Evolutionary conservation across 345 rosid genomes (phyloP), one percentile per base, ranked within the genome.

Genomic region (Gossypium herbaceum): DNA sequence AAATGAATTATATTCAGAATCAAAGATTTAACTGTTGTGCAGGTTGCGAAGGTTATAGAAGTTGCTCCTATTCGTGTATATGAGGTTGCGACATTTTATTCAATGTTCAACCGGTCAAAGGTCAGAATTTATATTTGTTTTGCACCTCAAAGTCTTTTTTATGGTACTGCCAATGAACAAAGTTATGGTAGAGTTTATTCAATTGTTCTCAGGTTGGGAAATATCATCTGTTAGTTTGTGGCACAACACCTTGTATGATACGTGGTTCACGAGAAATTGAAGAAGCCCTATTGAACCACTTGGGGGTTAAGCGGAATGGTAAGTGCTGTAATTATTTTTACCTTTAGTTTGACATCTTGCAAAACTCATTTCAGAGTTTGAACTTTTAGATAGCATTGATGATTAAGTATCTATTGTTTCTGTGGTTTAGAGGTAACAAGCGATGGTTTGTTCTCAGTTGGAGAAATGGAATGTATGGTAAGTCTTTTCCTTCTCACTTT

Each of bases 401-500:
- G 59, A 68, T 15, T 79, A 72, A 73, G 56, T 55, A 77, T 48
- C 43, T 48, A 16, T 73, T 74, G 48, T 76, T 47, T 81, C 65
- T 81, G 24, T 58, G 61, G 51, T 77, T 82, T 90, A 96, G 95
- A 93, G 83, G 98, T 96, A 64, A 96, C 99, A 58, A 92, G 91
- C 86, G 99, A 96, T 86, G 99, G 99, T 59, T 83, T 96, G 77
- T 96, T 96, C 89, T 93, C 99, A 43, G 94, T 96, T 72, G 99
- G 98, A 72, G 99, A 96, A 84, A 96, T 96, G 99, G 99, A 96
- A 83, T 96, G 99, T 87, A 93, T 96, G 99, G 98, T 93, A 79
- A 76, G 82, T 72, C 56, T 77, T 80, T 71, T 22, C 9, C 51
- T 51, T 69, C 41, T 45, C 52, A n/a, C 47, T 2, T 41, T 64